Conservation (phyloP, 805 yeast genomes). For the Kurtzmaniella cleridarum region DNA sequence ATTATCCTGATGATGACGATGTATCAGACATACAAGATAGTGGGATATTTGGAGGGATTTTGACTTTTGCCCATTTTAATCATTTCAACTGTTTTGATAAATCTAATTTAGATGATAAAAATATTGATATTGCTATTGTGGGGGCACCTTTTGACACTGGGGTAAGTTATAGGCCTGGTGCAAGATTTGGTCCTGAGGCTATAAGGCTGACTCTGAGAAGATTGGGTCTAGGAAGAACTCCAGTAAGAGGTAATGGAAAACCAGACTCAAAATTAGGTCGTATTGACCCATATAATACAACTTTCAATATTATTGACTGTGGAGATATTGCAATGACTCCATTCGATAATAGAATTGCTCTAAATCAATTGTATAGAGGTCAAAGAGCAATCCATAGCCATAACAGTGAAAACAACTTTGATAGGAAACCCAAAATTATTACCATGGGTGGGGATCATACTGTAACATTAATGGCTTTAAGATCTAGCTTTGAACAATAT, state of each 20-base stretch:
- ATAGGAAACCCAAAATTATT: slow-evolving; percentile 34
- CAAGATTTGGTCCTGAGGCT: slow-evolving; percentile 22
- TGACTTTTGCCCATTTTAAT: slow-evolving; percentile 49
- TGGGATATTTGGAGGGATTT: slow-evolving; percentile 43
- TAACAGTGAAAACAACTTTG: slow-evolving; percentile 13
- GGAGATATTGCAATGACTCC: slow-evolving; percentile 64
- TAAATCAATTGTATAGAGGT: slow-evolving; percentile 49
- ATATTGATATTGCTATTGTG: slow-evolving; percentile 20
- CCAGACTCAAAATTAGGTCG: slow-evolving; percentile 29
- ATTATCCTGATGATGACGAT: slow-evolving; percentile 31
- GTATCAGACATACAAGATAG: slow-evolving; percentile 21
- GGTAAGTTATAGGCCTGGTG: slow-evolving; percentile 21
- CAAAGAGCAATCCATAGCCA: slow-evolving; percentile 45
- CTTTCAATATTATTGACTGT: slow-evolving; percentile 50
- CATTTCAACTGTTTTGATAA: slow-evolving; percentile 42
- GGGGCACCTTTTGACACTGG: slow-evolving; percentile 29
- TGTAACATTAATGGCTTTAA: slow-evolving; percentile 45
- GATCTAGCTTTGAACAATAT: slow-evolving; percentile 44
- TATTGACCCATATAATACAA: slow-evolving; percentile 50
- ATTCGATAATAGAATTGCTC: slow-evolving; percentile 56
- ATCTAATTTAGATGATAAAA: slow-evolving; percentile 16
- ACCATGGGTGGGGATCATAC: slow-evolving; percentile 64
- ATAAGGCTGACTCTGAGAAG: slow-evolving; percentile 14
- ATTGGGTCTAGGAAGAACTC: slow-evolving; percentile 31
- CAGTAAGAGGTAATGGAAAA: slow-evolving; percentile 28